Conservation (phyloP, 768 basidiomycete species). For the Xerocomus potaroensis region DNA sequence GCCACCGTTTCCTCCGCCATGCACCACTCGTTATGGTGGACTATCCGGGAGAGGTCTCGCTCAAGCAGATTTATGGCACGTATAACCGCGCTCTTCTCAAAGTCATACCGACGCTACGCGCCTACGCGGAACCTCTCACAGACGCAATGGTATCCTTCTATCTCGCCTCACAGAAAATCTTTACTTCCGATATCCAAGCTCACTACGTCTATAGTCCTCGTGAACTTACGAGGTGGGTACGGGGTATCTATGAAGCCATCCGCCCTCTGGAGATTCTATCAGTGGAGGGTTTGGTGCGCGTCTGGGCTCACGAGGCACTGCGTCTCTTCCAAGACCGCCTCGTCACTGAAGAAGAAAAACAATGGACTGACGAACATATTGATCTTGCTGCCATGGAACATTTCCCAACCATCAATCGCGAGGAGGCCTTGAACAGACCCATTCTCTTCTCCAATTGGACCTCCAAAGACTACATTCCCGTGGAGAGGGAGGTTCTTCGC, state of each 20-base stretch:
- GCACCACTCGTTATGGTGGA: slow-evolving; percentile 99
- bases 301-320: slow-evolving; percentile 97
- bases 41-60: slow-evolving; percentile 93
- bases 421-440: slow-evolving; percentile 83
- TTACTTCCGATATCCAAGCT: slow-evolving; percentile 96
- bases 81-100: slow-evolving; percentile 96
- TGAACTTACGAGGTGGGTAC: slow-evolving; percentile 96
- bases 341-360: slow-evolving; percentile 86
- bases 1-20: slow-evolving; percentile 95
- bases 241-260: slow-evolving; percentile 97
- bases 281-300: slow-evolving; percentile 90
- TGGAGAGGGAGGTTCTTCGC: slow-evolving; percentile 87
- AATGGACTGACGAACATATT: slow-evolving; percentile 93
- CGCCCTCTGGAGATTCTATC: slow-evolving; percentile 89
- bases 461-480: slow-evolving; percentile 92
- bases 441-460: slow-evolving; percentile 99
- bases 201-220: slow-evolving; percentile 99
- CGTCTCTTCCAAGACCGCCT: slow-evolving; percentile 97
- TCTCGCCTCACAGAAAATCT: slow-evolving; percentile 86
- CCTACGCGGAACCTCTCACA: slow-evolving; percentile 91
- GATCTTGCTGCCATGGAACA: slow-evolving; percentile 79
- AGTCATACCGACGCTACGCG: slow-evolving; percentile 88
- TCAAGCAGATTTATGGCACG: slow-evolving; percentile 98
- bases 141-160: slow-evolving; percentile 98
- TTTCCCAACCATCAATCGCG: slow-evolving; percentile 89